A percentile compares a stretch with the other conserved stretches of the same genome.
These are phyloP conservation scores for Fusarium sp. DNA, from an alignment of 2,329 filamentous ascomycete species.

Conservation along the genomic window DNA sequence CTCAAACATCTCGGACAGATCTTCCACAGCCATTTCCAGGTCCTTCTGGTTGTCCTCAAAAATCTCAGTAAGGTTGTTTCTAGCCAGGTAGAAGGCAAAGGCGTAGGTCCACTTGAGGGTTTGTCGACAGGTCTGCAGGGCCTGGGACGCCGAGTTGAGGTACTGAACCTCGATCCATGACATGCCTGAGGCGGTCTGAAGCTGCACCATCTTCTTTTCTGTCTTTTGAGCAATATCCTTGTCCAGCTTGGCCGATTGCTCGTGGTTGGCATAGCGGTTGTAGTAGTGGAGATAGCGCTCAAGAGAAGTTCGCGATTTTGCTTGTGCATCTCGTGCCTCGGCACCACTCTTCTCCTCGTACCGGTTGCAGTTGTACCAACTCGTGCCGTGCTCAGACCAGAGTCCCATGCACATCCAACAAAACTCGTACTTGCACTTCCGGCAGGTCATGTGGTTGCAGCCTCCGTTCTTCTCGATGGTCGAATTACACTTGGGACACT, in stretches of 20 bases:
- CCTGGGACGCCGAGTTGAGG: slow-evolving; percentile 90
- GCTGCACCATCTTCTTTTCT: slow-evolving; percentile 98
- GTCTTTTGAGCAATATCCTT: slow-evolving; percentile 97
- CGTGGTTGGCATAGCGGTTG: slow-evolving; percentile 98
- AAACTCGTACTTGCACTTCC: slow-evolving; percentile 96
- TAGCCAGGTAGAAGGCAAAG: slow-evolving; percentile 96
- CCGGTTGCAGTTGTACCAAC: slow-evolving; percentile 99
- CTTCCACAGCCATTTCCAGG: slow-evolving; percentile 95
- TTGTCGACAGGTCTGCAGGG: slow-evolving; percentile 95
- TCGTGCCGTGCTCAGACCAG: slow-evolving; percentile 98
- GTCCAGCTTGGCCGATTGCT: slow-evolving; percentile 95
- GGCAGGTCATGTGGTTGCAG: slow-evolving; percentile 97
- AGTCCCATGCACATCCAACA: slow-evolving; percentile 99
- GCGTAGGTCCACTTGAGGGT: slow-evolving; percentile 99
- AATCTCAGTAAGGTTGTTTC: slow-evolving; percentile 95
- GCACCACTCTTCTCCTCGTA: slow-evolving; percentile 95
- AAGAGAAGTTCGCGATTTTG: slow-evolving; percentile 87
- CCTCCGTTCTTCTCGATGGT: slow-evolving; percentile 99
- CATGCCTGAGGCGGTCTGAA: slow-evolving; percentile 93
- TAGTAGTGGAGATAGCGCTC: slow-evolving; percentile 99
- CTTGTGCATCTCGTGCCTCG: slow-evolving; percentile 91
- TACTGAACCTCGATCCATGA: slow-evolving; percentile 99
- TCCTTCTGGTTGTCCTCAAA: slow-evolving; percentile 99
- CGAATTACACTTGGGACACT: slow-evolving; percentile 94
- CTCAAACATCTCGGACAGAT: slow-evolving; percentile 98